Conservation (phyloP, 371 early-diverging fungal genomes). For the Blastocladiella emersonii region DNA sequence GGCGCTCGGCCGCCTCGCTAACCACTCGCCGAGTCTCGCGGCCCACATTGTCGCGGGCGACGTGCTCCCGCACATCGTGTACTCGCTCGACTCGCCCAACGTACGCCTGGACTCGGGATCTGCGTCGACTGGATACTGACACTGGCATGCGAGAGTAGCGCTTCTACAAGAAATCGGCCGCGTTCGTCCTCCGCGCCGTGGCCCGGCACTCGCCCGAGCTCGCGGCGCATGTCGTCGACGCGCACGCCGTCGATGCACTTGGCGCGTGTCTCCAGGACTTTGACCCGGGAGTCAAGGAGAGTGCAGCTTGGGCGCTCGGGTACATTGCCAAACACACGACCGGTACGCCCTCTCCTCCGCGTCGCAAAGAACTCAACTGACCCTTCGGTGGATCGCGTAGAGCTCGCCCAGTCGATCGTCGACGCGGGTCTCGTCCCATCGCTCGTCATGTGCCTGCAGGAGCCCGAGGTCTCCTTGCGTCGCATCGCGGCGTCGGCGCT, state of each 20-base stretch:
- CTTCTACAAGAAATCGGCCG: conserved; percentile 41
- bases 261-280: conserved; percentile 38
- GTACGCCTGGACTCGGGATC: conserved; percentile 10
- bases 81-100: conserved; percentile 29
- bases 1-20: conserved; percentile 36
- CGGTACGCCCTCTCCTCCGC: conserved; percentile 13
- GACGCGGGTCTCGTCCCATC: conserved; percentile 37
- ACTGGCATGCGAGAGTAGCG: conserved; percentile 13
- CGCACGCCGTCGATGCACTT: conserved; percentile 32
- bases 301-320: conserved; percentile 38
- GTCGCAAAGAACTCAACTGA: too few species aligned
- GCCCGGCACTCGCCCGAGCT: conserved; percentile 36
- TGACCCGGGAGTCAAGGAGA: conserved; percentile 40
- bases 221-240: conserved; percentile 30
- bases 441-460: conserved; percentile 37
- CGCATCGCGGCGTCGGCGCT: conserved; percentile 38
- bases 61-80: conserved; percentile 36
- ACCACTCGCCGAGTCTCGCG: conserved; percentile 33
- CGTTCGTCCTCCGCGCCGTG: conserved; percentile 36
- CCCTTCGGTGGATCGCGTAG: too few species aligned
- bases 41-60: conserved; percentile 31
- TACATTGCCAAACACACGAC: conserved; percentile 40
- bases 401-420: conserved; percentile 33
- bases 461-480: conserved; percentile 30
- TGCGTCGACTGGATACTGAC: neutral